These are phyloP conservation scores for Fraxinus sp. DNA, from an alignment of 305 asterid species.

Conservation along the genomic window DNA sequence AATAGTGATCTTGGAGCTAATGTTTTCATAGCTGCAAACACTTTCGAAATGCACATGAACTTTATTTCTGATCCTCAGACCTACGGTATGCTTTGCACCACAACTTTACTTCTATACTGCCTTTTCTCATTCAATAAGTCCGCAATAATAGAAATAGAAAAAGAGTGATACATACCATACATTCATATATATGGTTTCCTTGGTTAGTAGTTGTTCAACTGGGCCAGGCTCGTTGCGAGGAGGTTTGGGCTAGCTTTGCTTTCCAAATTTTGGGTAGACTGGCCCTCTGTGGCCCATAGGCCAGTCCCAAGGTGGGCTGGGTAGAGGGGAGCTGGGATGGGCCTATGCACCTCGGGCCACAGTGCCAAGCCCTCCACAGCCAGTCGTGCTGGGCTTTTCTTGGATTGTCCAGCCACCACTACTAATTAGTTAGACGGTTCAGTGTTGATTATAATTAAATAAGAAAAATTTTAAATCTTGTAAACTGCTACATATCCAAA, in stretches of 20 bases:
- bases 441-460: no score
- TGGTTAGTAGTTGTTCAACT: neutral
- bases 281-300: neutral
- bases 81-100: slow-evolving; percentile 23
- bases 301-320: neutral
- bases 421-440: neutral
- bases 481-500: neutral
- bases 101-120: neutral
- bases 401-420: neutral
- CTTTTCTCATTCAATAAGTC: neutral
- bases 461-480: neutral
- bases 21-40: slow-evolving; percentile 39
- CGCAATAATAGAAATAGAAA: neutral
- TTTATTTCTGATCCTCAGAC: slow-evolving; percentile 37
- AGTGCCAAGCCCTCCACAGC: neutral
- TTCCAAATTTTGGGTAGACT: neutral
- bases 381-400: neutral
- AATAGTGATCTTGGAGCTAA: slow-evolving; percentile 31
- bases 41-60: slow-evolving; percentile 30
- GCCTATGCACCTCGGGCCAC: neutral
- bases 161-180: no score
- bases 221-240: neutral
- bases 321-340: neutral
- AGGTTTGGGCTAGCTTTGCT: neutral
- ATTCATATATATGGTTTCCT: neutral